Evolutionary conservation across 139 green algal genomes (phyloP), one percentile per base, ranked within the genome.

Genomic region (Volvox africanus): DNA sequence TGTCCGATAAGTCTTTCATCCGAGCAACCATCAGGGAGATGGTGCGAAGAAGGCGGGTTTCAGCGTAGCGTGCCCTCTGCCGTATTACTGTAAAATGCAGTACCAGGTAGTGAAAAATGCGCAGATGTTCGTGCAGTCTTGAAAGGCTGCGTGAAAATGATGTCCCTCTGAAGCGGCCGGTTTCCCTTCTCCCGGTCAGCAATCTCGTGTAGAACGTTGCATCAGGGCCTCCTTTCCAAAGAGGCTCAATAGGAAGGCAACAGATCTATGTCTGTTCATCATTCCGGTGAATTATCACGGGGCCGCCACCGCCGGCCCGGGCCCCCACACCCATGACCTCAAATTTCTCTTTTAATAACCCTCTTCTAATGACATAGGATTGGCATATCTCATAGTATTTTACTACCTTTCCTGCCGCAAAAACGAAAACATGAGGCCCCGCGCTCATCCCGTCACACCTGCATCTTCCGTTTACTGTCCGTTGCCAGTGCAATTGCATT

Each of bases 391-490:
- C n/a, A n/a, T n/a, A n/a, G n/a, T n/a, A n/a, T n/a, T n/a, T n/a
- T n/a, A n/a, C n/a, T n/a, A n/a, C n/a, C n/a, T n/a, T n/a, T n/a
- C n/a, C n/a, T n/a, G n/a, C n/a, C n/a, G n/a, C n/a, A n/a, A n/a
- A n/a, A n/a, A n/a, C n/a, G n/a, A n/a, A n/a, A n/a, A n/a, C n/a
- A n/a, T n/a, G n/a, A n/a, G n/a, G n/a, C n/a, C 44, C 73, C 73
- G 28, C 32, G 14, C 32, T 33, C 79, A 44, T 19, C 21, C 79
- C 79, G 22, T 21, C 93, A 12, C 88, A 96, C 96, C 95, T 98
- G 96, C 93, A 99, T 93, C 87, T 96, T 95, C 28, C 93, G 93
- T 86, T 97, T 96, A 86, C 93, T 96, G 50, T 97, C 96, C 2
- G 93, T 86, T 1, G 94, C 93, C 55, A 99, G 93, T 12, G 88